Evolutionary conservation across 2,329 filamentous ascomycete species (phyloP).

Genomic region (Sodiomyces alkalinus): DNA sequence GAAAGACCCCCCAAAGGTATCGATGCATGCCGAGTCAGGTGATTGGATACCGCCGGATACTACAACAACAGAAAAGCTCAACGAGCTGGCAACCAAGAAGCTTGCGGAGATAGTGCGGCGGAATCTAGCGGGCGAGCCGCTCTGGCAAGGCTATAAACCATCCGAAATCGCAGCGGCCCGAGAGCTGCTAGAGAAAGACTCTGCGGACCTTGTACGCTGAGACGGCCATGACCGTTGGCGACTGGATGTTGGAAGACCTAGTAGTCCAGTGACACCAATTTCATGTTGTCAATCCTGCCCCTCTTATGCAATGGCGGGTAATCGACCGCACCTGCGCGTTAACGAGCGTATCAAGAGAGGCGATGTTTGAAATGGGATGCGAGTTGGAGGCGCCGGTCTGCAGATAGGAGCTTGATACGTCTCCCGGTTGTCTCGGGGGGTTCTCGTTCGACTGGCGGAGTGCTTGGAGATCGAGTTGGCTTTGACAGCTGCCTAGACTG

Average conservation of each 20-base stretch:
- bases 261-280: conserved; percentile 1
- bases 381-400: too few species aligned
- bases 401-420: too few species aligned
- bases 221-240: not conserved
- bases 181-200: conserved; percentile 45
- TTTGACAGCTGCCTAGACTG: too few species aligned
- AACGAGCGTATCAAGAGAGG: not conserved
- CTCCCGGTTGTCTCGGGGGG: too few species aligned
- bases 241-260: not conserved
- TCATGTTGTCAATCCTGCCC: conserved; percentile 1
- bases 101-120: conserved; percentile 62
- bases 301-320: not conserved
- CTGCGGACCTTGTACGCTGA: conserved; percentile 26
- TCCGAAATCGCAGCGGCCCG: conserved; percentile 58
- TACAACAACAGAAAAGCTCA: conserved; percentile 49
- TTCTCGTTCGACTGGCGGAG: too few species aligned
- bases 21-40: conserved; percentile 31
- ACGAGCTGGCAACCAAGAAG: conserved; percentile 58
- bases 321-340: not conserved
- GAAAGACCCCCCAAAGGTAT: conserved; percentile 22
- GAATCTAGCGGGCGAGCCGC: conserved; percentile 40
- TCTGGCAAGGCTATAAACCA: conserved; percentile 59
- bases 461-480: too few species aligned
- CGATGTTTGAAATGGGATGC: not conserved
- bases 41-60: conserved; percentile 38